Evolutionary conservation across 495 filamentous ascomycete species (phyloP), one percentile per base, ranked within the genome.

Genomic region (Astrothelium subdiscretum): DNA sequence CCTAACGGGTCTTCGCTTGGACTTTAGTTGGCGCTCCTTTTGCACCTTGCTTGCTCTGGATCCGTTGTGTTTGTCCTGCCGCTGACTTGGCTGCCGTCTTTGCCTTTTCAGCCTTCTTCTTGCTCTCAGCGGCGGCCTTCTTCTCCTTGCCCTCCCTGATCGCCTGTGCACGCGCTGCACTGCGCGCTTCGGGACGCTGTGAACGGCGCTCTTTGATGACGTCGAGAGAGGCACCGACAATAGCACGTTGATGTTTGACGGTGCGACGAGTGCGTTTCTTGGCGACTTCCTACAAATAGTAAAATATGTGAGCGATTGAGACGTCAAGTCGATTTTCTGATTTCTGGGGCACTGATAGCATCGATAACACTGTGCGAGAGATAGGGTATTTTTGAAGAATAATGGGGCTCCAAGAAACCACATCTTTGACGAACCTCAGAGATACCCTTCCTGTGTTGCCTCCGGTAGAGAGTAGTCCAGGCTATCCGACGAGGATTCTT

Each of bases 381-480:
- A n/a, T n/a, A n/a, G 8, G 35, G 35, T 38, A 6, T 15, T 38
- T 38, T 8, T 6, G 35, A 15, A 15, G 15, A 8, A 38, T 38
- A 29, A 54, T 26, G 24, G 22, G 5, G 6, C 24, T 29, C 3
- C 6, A 3, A 6, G 20, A 54, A 3, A 11, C 0, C n/a, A 29
- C n/a, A 20, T 5, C 12, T 3, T 57, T 67, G 61, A 80, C 87
- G 80, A 85, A 97, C 94, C 90, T 99, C 94, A 83, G 92, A 94
- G 83, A 97, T 92, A 87, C 94, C 94, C 90, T 99, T 99, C 85
- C 90, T 92, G 85, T 97, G 92, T 82, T 95, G 91, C 79, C 92
- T 87, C 79, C 94, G 85, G 87, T 85, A 99, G 63, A 99, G 89
- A 69, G 91, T 87, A 63, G 94, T 99, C 94, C 94, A 99, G 68